Evolutionary conservation across 1,284 basidiomycete species (phyloP).

Genomic region (Amylostereum chailletii): DNA sequence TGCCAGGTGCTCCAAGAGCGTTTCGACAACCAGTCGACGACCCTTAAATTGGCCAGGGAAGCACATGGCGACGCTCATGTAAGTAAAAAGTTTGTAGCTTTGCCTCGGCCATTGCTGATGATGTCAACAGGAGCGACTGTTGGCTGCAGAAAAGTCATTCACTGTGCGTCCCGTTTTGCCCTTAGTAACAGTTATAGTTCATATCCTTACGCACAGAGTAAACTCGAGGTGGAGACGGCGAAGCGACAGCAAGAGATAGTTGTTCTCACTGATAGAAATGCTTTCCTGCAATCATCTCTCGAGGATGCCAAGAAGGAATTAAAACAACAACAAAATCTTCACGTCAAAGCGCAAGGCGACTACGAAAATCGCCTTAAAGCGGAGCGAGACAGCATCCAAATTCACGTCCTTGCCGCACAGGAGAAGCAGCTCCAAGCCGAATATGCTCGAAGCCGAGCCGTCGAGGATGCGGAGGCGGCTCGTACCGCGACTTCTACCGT

Average conservation of each 20-base stretch:
- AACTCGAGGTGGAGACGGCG: constrained; percentile 7
- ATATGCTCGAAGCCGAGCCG: constrained; percentile 4
- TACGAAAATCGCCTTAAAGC: constrained; percentile 9
- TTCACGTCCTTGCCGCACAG: constrained; percentile 5
- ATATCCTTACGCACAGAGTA: constrained; percentile 5
- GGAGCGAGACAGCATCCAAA: constrained; percentile 7
- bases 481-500: constrained; percentile 4
- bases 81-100: background rate
- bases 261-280: constrained; percentile 7
- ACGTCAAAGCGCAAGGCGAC: constrained; percentile 5
- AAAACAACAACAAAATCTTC: constrained; percentile 8
- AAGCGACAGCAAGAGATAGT: constrained; percentile 12
- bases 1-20: constrained; percentile 47
- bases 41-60: constrained; percentile 43
- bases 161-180: constrained; percentile 15
- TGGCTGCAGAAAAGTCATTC: constrained; percentile 19
- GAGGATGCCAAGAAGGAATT: constrained; percentile 8
- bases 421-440: constrained; percentile 8
- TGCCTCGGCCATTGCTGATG: background rate
- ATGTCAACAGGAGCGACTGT: constrained; percentile 22
- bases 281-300: constrained; percentile 4
- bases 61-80: constrained; percentile 48
- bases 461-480: constrained; percentile 5
- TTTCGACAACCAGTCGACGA: constrained; percentile 47
- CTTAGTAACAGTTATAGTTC: background rate